A percentile compares a stretch with the other conserved stretches of the same genome.
Evolutionary conservation across 805 yeast genomes (phyloP).

Genomic region (Teunomyces barrocoloradensis): DNA sequence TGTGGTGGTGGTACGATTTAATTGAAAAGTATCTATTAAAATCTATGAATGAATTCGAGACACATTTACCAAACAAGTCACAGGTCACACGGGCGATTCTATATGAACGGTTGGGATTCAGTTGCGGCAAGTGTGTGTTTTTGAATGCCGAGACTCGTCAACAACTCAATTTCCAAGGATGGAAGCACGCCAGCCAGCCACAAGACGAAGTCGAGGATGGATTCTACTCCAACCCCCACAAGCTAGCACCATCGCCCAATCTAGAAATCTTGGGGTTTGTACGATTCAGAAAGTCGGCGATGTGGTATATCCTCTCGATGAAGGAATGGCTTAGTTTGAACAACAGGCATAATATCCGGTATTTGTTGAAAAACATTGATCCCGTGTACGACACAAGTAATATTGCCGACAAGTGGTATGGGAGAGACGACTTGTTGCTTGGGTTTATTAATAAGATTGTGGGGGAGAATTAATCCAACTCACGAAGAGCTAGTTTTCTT

Average conservation of each 20-base stretch:
- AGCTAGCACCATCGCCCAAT: conserved; percentile 33
- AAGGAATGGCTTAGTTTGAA: conserved; percentile 54
- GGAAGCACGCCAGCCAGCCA: neutral
- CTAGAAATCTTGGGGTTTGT: conserved; percentile 51
- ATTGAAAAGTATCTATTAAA: conserved; percentile 45
- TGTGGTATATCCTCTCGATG: conserved; percentile 76
- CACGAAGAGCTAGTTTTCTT: conserved; percentile 40
- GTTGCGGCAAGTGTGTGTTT: conserved; percentile 46
- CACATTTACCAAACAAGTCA: conserved; percentile 42
- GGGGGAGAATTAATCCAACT: conserved; percentile 26
- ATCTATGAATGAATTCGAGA: conserved; percentile 44
- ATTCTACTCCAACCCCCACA: conserved; percentile 30
- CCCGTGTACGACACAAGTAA: conserved; percentile 16
- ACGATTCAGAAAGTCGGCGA: conserved; percentile 67
- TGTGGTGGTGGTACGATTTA: conserved; percentile 46
- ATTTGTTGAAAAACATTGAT: conserved; percentile 26
- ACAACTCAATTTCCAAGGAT: neutral
- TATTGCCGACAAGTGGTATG: conserved; percentile 29
- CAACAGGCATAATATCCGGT: conserved; percentile 23
- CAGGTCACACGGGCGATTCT: conserved; percentile 45
- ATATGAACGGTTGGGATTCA: conserved; percentile 38
- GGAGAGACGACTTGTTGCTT: conserved; percentile 28
- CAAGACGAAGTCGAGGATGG: conserved; percentile 14
- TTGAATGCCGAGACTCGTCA: conserved; percentile 7
- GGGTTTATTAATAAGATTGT: conserved; percentile 16